phyloP scores from a whole-genome alignment of 768 basidiomycete genomes.

The Strobilomyces dryophilus region DNA sequence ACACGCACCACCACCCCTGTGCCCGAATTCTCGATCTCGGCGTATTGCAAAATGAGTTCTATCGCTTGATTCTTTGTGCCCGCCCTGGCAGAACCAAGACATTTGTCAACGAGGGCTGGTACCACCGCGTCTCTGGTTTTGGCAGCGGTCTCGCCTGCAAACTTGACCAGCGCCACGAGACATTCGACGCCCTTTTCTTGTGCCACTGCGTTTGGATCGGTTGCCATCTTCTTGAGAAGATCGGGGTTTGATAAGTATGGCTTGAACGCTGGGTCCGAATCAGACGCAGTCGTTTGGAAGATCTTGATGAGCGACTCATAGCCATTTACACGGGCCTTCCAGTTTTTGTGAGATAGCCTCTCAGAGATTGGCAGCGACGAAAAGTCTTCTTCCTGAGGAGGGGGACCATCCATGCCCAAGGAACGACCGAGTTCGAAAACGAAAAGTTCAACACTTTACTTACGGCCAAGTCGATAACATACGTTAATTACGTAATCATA shows the following conservation, averaged over 20 bases:
- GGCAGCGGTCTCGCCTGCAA: constrained; percentile 84
- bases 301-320: constrained; percentile 86
- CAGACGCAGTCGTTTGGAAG: constrained; percentile 86
- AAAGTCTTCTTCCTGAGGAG: constrained; percentile 94
- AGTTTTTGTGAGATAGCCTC: constrained; percentile 90
- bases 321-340: constrained; percentile 95
- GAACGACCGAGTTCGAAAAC: constrained; percentile 4
- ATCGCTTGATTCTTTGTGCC: constrained; percentile 86
- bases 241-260: constrained; percentile 79
- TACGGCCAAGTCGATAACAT: constrained; percentile 7
- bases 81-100: constrained; percentile 84
- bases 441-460: constrained; percentile 9
- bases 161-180: constrained; percentile 80
- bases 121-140: constrained; percentile 77
- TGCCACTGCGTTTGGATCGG: constrained; percentile 92
- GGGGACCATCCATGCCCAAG: constrained; percentile 77
- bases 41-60: constrained; percentile 84
- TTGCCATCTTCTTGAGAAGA: constrained; percentile 80
- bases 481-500: constrained; percentile 22
- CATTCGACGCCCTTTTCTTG: constrained; percentile 98
- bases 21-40: constrained; percentile 89
- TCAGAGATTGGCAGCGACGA: constrained; percentile 72
- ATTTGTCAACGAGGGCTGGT: constrained; percentile 94
- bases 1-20: constrained; percentile 82
- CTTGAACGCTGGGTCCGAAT: constrained; percentile 90